A percentile compares a stretch with the other conserved stretches of the same genome.
Conservation (phyloP, 108 stramenopile genomes). For the Stephanodiscus minutulus region DNA sequence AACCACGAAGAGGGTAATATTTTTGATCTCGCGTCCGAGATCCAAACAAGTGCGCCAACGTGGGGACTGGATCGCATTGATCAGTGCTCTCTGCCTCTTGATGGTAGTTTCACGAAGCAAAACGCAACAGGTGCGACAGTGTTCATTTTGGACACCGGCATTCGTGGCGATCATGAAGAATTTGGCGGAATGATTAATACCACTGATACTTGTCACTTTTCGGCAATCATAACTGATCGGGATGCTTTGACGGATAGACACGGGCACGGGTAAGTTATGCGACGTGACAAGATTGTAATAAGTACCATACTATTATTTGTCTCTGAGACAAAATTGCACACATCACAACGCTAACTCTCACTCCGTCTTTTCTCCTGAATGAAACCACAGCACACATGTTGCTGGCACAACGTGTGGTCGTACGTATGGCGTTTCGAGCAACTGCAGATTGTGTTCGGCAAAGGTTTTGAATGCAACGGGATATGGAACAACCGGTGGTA, state of each 20-base stretch:
- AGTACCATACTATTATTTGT: background rate
- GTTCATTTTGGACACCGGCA: background rate
- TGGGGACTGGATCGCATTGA: background rate
- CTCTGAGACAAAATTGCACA: background rate
- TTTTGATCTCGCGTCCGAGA: background rate
- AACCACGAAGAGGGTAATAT: background rate
- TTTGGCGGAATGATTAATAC: background rate
- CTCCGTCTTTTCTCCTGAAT: background rate
- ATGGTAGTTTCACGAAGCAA: background rate
- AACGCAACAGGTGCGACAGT: background rate
- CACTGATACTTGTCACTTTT: background rate
- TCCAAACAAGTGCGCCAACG: background rate
- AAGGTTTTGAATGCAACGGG: conserved; percentile 1
- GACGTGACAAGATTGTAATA: background rate
- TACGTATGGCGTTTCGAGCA: background rate
- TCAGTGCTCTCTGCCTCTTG: background rate
- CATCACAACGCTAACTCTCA: background rate
- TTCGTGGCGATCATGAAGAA: background rate
- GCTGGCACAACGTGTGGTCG: background rate
- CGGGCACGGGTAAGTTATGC: background rate
- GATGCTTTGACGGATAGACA: background rate
- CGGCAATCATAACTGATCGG: background rate
- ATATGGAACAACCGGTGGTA: background rate
- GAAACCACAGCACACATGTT: background rate
- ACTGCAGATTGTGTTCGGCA: background rate